Evolutionary conservation across 345 rosid species (phyloP).

Genomic region (Brassica cretica): DNA sequence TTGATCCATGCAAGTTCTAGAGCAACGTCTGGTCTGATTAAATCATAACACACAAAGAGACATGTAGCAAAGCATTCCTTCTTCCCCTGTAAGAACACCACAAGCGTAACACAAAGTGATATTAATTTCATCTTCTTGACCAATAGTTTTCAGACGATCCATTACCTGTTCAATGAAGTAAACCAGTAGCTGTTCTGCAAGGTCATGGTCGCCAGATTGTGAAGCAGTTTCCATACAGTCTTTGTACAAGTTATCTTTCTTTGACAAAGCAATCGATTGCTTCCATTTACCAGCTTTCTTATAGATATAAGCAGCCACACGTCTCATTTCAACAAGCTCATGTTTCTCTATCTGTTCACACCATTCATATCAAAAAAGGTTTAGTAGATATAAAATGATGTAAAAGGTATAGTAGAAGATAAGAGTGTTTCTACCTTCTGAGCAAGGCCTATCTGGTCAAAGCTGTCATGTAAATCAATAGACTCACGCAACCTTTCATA

Average conservation of each 20-base stretch:
- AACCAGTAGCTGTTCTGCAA: conserved; percentile 90
- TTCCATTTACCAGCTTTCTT: conserved; percentile 99
- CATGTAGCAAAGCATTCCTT: conserved; percentile 94
- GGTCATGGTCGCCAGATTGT: conserved; percentile 95
- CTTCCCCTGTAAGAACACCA: conserved; percentile 55
- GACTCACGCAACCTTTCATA: conserved; percentile 93
- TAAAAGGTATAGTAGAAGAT: neutral
- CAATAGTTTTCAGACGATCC: neutral
- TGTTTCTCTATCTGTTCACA: conserved; percentile 86
- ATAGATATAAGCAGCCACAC: conserved; percentile 98
- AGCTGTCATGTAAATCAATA: conserved; percentile 86
- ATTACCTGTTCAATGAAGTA: conserved; percentile 93
- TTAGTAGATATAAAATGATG: neutral
- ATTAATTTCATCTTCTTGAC: conserved; percentile 1
- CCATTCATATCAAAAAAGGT: conserved; percentile 15
- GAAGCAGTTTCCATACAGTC: conserved; percentile 99
- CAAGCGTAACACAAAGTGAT: conserved; percentile 6
- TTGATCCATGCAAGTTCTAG: conserved; percentile 93
- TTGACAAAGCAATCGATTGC: conserved; percentile 94
- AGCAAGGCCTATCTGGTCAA: conserved; percentile 90
- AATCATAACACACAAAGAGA: conserved; percentile 91
- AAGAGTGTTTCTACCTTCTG: conserved; percentile 57
- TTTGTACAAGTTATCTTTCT: conserved; percentile 86
- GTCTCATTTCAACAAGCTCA: conserved; percentile 98
- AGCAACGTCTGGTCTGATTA: conserved; percentile 76